Evolutionary conservation across 1,139 yeast species (phyloP), one percentile per base, ranked within the genome.

Genomic region (Yamadazyma diospyri): DNA sequence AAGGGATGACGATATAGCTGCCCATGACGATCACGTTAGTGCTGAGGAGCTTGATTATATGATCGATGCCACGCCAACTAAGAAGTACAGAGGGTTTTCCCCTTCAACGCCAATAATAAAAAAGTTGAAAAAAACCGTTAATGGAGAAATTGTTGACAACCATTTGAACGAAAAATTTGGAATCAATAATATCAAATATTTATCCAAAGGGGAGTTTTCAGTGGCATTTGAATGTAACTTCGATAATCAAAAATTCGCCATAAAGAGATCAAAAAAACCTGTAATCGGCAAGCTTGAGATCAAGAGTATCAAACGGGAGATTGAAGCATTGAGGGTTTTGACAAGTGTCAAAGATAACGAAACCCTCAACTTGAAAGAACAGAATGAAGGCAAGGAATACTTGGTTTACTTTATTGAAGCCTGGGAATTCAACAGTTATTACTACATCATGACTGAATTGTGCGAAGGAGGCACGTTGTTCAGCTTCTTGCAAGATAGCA

Each of bases 391-490:
- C 3, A 78, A 80, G 45, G 95, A 85, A 46, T 81, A 85, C 53
- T 76, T 89, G 29, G 76, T 92, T 25, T 80, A 80, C 45, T 76
- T 86, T 43, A 73, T 85, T 19, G 89, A 87, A 51, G 88, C 88
- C 8, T 92, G 97, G 97, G 94, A 86, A 46, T 65, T 65, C 49
- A 70, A 74, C 45, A 78, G 78, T 34, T 80, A 81, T 47, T 76
- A 83, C 46, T 92, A 89, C 55, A 86, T 92, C 27, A 87, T 89
- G 94, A 89, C 95, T 2, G 97, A 89, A 50, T 88, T 67, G 53
- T 92, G 97, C 60, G 99, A 92, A 53, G 89, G 92, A 51, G 98
- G 98, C 1, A 85, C 92, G 16, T 61, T 92, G 32, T 94, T 81
- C 51, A 75, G 77, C 36, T 92, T 92, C 53, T 59, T 92, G 32